These are phyloP conservation scores for Limnomonas spitsbergensis DNA, from an alignment of 139 green algal genomes.

Conservation along the genomic window DNA sequence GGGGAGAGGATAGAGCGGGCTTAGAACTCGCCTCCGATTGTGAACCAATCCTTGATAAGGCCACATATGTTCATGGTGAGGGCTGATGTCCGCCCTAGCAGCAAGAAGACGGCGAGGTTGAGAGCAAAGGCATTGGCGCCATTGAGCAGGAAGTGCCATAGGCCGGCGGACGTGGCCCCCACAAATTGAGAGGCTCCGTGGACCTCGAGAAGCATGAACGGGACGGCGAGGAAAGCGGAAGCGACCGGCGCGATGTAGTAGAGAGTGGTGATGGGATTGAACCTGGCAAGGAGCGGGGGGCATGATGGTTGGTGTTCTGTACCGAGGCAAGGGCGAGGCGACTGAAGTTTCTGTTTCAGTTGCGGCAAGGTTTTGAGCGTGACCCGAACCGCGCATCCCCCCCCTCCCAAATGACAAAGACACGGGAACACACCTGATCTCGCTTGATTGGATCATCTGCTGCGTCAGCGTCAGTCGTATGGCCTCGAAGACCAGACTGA, in stretches of 20 bases:
- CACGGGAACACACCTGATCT: background rate
- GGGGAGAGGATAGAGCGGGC: too few relatives aligned
- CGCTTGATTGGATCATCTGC: conserved; percentile 19
- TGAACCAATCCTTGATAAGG: conserved; percentile 18
- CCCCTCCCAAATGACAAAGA: too few relatives aligned
- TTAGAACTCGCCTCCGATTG: conserved; percentile 64
- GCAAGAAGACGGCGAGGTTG: conserved; percentile 85
- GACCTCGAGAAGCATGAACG: conserved; percentile 11
- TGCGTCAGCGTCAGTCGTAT: conserved; percentile 55
- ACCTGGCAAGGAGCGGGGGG: conserved; percentile 43
- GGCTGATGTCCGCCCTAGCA: conserved; percentile 75
- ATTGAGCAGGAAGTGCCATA: conserved; percentile 39
- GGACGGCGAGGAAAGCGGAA: conserved; percentile 46
- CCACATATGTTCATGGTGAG: conserved; percentile 56
- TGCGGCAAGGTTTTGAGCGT: too few relatives aligned
- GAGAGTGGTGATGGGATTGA: conserved; percentile 86
- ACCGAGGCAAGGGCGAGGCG: too few relatives aligned
- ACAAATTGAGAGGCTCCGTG: background rate
- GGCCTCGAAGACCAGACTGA: conserved; percentile 59
- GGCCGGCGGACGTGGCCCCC: conserved; percentile 46
- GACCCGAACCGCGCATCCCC: too few relatives aligned
- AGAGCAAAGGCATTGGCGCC: conserved; percentile 51
- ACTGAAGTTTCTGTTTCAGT: too few relatives aligned
- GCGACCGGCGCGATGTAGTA: conserved; percentile 70
- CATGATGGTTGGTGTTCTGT: too few relatives aligned